Evolutionary conservation across 2,329 filamentous ascomycete genomes (phyloP).

Genomic region (Drechslerella coelobrocha): DNA sequence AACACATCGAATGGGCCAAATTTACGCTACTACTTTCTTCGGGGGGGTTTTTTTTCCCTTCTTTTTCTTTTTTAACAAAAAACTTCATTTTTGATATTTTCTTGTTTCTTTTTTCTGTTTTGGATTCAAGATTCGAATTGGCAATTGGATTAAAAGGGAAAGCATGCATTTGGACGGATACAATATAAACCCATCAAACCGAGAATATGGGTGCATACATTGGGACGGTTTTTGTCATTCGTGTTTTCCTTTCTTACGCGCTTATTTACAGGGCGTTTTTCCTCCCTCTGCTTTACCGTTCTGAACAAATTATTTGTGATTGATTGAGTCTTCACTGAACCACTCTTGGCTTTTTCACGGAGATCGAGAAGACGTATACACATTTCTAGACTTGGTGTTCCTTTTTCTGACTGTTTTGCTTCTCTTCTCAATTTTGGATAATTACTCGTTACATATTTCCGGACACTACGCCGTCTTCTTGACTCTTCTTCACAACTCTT

Average conservation of each 20-base stretch:
- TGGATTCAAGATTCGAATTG: background rate
- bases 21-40: background rate
- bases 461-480: no score
- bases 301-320: background rate
- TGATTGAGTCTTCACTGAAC: background rate
- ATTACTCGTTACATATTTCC: no score
- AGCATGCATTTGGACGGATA: slow-evolving; percentile 10
- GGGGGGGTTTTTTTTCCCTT: slow-evolving; percentile 5
- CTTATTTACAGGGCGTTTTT: slow-evolving; percentile 5
- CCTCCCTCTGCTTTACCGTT: background rate
- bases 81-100: background rate
- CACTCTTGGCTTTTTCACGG: slow-evolving; percentile 23
- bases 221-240: slow-evolving; percentile 15
- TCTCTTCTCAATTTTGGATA: slow-evolving; percentile 6
- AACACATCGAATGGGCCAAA: slow-evolving; percentile 3
- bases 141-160: background rate
- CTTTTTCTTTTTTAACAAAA: background rate
- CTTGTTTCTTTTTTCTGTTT: background rate
- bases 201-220: slow-evolving; percentile 31
- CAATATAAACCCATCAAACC: slow-evolving; percentile 2
- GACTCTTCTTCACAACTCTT: slow-evolving; percentile 6
- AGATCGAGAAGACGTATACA: slow-evolving; percentile 42
- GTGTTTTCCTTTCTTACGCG: slow-evolving; percentile 1
- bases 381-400: slow-evolving; percentile 49
- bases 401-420: slow-evolving; percentile 28